A percentile compares a stretch with the other conserved stretches of the same genome.
These are phyloP conservation scores for Pythium scleroteichum DNA, from an alignment of 352 stramenopile genomes.

Conservation along the genomic window DNA sequence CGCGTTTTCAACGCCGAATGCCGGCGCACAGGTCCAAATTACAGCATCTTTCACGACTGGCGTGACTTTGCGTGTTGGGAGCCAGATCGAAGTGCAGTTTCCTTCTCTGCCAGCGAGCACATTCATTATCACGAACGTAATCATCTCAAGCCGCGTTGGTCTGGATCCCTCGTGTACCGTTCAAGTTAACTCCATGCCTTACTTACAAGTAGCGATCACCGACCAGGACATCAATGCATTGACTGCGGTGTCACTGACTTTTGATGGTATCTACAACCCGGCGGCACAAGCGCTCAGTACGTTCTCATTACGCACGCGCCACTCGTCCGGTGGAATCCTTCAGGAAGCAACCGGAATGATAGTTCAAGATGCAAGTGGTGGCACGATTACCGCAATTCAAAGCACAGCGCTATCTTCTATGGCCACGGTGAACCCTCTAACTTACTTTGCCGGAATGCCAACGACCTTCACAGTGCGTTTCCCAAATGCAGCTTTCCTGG, in stretches of 20 bases:
- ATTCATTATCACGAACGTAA: constrained; percentile 34
- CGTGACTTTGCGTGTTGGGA: constrained; percentile 41
- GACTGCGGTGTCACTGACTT: constrained; percentile 38
- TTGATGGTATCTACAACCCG: constrained; percentile 53
- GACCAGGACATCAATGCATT: constrained; percentile 30
- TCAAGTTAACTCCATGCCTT: constrained; percentile 32
- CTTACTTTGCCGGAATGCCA: constrained; percentile 43
- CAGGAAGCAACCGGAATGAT: constrained; percentile 34
- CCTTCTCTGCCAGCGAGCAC: constrained; percentile 38
- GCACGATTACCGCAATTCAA: constrained; percentile 24
- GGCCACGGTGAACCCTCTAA: constrained; percentile 39
- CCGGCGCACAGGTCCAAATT: constrained; percentile 35
- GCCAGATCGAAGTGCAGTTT: constrained; percentile 48
- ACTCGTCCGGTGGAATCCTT: constrained; percentile 39
- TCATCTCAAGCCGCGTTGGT: constrained; percentile 21
- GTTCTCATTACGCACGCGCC: constrained; percentile 49
- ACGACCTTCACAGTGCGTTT: constrained; percentile 46
- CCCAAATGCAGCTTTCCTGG: constrained; percentile 47
- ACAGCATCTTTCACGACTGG: constrained; percentile 45
- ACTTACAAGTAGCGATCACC: constrained; percentile 40
- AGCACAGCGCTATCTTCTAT: constrained; percentile 33
- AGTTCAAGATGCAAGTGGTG: neutral
- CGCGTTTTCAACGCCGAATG: constrained; percentile 27
- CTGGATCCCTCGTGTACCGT: constrained; percentile 37
- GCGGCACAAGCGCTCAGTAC: constrained; percentile 34